Percentiles rank a stretch among this genome's conserved stretches.
Conservation (phyloP, 352 stramenopile genomes). For the Hyaloperonospora brassicae region DNA sequence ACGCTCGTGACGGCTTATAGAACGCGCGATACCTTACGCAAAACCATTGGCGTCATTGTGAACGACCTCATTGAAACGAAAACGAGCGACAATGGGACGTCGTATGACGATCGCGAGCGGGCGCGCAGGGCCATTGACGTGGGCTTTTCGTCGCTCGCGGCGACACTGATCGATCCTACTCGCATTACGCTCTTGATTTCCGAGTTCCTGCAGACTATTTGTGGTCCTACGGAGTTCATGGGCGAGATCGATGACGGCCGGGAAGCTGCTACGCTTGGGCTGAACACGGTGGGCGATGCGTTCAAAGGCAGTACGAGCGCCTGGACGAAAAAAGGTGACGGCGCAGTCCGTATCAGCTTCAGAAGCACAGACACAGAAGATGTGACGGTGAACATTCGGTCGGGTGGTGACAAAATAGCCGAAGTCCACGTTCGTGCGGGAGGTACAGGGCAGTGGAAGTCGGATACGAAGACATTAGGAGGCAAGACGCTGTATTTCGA, state of each 20-base stretch:
- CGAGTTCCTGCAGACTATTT: slow-evolving; percentile 44
- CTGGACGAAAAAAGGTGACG: slow-evolving; percentile 6
- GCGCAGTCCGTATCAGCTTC: slow-evolving; percentile 3
- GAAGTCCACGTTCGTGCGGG: slow-evolving; percentile 3
- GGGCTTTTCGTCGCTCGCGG: slow-evolving; percentile 9
- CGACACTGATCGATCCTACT: not conserved
- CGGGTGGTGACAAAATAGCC: slow-evolving; percentile 6
- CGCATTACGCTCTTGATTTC: slow-evolving; percentile 24
- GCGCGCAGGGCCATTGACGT: slow-evolving; percentile 25
- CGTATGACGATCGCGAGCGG: slow-evolving; percentile 18
- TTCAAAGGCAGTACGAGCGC: slow-evolving; percentile 1
- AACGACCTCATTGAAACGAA: slow-evolving; percentile 5
- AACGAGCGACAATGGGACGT: too few relatives aligned
- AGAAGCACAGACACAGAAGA: slow-evolving; percentile 4
- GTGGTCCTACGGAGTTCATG: slow-evolving; percentile 30
- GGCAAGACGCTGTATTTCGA: not conserved
- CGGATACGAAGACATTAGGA: slow-evolving; percentile 1
- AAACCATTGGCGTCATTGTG: slow-evolving; percentile 4
- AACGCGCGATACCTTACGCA: slow-evolving; percentile 3
- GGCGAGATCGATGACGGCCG: slow-evolving; percentile 34
- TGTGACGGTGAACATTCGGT: slow-evolving; percentile 4
- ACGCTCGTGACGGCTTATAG: slow-evolving; percentile 16
- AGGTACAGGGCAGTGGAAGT: slow-evolving; percentile 1
- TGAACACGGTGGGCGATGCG: not conserved
- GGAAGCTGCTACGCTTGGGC: slow-evolving; percentile 14